phyloP scores from a whole-genome alignment of 2,329 filamentous ascomycete genomes.

The Penicillium janthinellum region DNA sequence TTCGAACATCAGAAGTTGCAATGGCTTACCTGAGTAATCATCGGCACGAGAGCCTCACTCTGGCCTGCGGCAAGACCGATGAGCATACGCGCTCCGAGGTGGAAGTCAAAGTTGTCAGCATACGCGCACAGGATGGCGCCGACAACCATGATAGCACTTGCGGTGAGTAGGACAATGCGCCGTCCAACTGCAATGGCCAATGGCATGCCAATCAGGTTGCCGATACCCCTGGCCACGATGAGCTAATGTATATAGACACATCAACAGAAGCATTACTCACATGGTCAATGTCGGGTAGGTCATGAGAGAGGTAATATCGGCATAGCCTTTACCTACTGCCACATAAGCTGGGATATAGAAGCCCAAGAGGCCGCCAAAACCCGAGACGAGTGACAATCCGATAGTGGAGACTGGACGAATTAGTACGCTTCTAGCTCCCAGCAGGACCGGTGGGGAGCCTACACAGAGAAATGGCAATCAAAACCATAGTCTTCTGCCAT shows the following conservation, averaged over 20 bases:
- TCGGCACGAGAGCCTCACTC: constrained; percentile 46
- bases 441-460: too few relatives aligned
- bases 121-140: constrained; percentile 33
- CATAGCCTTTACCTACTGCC: constrained; percentile 39
- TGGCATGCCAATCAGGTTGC: constrained; percentile 37
- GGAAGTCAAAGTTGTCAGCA: constrained; percentile 37
- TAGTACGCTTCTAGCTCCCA: neutral
- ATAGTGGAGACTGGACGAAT: constrained; percentile 43
- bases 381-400: constrained; percentile 44
- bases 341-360: constrained; percentile 47
- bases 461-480: constrained; percentile 34
- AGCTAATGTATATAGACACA: neutral
- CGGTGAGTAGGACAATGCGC: constrained; percentile 35
- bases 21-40: constrained; percentile 40
- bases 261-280: constrained; percentile 8
- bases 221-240: constrained; percentile 33
- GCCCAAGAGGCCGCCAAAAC: constrained; percentile 45
- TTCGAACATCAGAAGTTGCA: too few relatives aligned
- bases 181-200: constrained; percentile 41
- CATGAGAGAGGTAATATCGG: constrained; percentile 45
- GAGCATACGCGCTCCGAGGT: constrained; percentile 43
- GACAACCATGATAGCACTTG: constrained; percentile 32
- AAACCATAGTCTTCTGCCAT: constrained; percentile 32
- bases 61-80: constrained; percentile 47
- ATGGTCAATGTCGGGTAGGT: constrained; percentile 37